These are phyloP conservation scores for Amanita exitialis DNA, from an alignment of 768 basidiomycete species.

Conservation along the genomic window DNA sequence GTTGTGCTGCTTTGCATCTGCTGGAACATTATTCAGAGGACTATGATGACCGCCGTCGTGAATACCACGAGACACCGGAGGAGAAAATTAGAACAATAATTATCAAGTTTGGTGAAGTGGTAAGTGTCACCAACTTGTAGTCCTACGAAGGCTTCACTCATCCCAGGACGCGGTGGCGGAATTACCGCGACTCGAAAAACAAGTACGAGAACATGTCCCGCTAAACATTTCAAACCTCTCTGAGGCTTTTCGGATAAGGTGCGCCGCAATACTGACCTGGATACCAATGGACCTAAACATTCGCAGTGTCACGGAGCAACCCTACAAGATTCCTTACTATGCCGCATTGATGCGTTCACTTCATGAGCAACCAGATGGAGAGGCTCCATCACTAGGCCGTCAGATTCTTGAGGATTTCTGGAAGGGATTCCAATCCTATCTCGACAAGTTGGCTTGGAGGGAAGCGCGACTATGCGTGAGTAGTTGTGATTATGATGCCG, in stretches of 20 bases:
- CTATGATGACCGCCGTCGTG: conserved; percentile 57
- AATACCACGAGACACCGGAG: conserved; percentile 59
- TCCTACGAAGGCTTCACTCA: background rate
- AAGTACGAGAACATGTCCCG: conserved; percentile 50
- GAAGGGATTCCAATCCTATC: conserved; percentile 81
- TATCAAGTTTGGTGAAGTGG: conserved; percentile 74
- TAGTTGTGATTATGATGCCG: conserved; percentile 7
- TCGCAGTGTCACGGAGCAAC: conserved; percentile 77
- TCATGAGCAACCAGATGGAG: conserved; percentile 35
- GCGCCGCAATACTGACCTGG: conserved; percentile 11
- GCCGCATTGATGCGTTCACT: conserved; percentile 70
- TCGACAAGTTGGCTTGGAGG: conserved; percentile 88
- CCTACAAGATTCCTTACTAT: conserved; percentile 88
- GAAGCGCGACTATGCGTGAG: conserved; percentile 82
- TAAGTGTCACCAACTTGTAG: conserved; percentile 23
- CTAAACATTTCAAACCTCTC: conserved; percentile 54
- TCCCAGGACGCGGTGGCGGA: conserved; percentile 62
- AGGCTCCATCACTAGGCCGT: conserved; percentile 46
- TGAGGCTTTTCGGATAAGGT: conserved; percentile 73
- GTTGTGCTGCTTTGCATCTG: conserved; percentile 1
- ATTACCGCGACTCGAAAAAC: conserved; percentile 52
- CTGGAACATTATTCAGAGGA: conserved; percentile 38
- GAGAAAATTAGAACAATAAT: conserved; percentile 59
- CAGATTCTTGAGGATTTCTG: conserved; percentile 82
- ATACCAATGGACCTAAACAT: conserved; percentile 7